Evolutionary conservation across 2,329 filamentous ascomycete species (phyloP).

Genomic region (Teratosphaeriaceae sp.): DNA sequence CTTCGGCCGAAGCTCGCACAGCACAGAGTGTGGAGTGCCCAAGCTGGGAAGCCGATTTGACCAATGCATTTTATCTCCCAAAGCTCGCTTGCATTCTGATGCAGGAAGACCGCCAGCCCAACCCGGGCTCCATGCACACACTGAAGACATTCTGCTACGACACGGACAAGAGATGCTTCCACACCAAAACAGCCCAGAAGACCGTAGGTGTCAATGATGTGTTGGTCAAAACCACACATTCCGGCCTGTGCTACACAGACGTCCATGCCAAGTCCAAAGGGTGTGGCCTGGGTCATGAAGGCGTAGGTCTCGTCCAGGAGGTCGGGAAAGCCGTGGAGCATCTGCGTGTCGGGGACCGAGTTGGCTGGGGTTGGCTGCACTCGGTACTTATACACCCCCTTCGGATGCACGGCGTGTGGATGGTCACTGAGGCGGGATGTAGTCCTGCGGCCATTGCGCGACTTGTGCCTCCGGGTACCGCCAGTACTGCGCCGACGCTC

Average conservation of each 20-base stretch:
- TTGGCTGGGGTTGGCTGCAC: slow-evolving; percentile 36
- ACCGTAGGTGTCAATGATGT: slow-evolving; percentile 21
- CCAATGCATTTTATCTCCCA: too few relatives aligned
- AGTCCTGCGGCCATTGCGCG: slow-evolving; percentile 38
- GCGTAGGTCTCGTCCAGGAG: slow-evolving; percentile 40
- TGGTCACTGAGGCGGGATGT: background rate
- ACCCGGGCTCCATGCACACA: too few relatives aligned
- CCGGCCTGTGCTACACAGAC: slow-evolving; percentile 31
- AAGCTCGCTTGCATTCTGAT: too few relatives aligned
- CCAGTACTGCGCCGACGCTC: slow-evolving; percentile 34
- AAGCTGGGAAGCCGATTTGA: too few relatives aligned
- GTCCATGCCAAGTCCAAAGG: slow-evolving; percentile 29
- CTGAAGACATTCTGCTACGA: slow-evolving; percentile 19
- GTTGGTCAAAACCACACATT: slow-evolving; percentile 28
- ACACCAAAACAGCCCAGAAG: slow-evolving; percentile 13
- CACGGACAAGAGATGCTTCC: slow-evolving; percentile 12
- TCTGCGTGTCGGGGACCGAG: slow-evolving; percentile 38
- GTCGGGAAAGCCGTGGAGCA: slow-evolving; percentile 34
- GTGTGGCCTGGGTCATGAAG: slow-evolving; percentile 44
- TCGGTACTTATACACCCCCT: slow-evolving; percentile 10
- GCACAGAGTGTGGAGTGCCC: too few relatives aligned
- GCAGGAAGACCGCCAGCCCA: too few relatives aligned
- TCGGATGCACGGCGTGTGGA: background rate
- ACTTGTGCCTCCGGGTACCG: slow-evolving; percentile 37
- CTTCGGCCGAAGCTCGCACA: too few relatives aligned